Conservation (phyloP, 805 yeast genomes). For the Ogataea philodendri region DNA sequence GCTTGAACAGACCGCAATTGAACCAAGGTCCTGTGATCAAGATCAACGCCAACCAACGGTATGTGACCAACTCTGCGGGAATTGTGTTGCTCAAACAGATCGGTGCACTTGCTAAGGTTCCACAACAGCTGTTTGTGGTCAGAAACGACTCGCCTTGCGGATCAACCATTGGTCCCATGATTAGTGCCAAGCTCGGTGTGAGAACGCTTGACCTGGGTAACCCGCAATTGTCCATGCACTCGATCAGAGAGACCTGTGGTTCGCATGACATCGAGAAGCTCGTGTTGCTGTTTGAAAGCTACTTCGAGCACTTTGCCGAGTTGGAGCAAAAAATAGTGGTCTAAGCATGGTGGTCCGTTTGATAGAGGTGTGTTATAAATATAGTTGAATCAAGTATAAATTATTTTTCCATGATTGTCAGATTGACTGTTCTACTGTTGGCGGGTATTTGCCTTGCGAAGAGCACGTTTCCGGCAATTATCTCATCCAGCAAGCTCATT, state of each 20-base stretch:
- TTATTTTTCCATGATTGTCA: slow-evolving; percentile 1
- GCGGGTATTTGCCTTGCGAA: slow-evolving; percentile 4
- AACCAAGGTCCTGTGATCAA: slow-evolving; percentile 93
- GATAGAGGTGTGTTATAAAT: no score
- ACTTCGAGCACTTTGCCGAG: slow-evolving; percentile 45
- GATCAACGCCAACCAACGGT: slow-evolving; percentile 91
- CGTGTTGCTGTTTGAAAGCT: slow-evolving; percentile 59
- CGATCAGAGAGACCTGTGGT: slow-evolving; percentile 90
- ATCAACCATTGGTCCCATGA: slow-evolving; percentile 92
- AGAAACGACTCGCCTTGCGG: slow-evolving; percentile 95
- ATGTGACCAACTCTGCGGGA: slow-evolving; percentile 92
- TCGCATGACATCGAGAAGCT: slow-evolving; percentile 66
- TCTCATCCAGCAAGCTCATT: slow-evolving; percentile 28
- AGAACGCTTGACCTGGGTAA: slow-evolving; percentile 88
- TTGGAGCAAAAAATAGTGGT: slow-evolving; percentile 45
- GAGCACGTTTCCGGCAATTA: slow-evolving; percentile 28
- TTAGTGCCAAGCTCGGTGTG: slow-evolving; percentile 83
- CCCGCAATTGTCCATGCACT: slow-evolving; percentile 92
- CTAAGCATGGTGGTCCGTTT: no score
- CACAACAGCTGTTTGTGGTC: slow-evolving; percentile 89
- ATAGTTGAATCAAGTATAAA: no score
- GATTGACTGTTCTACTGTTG: slow-evolving; percentile 1
- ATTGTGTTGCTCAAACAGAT: slow-evolving; percentile 70
- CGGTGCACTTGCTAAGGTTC: slow-evolving; percentile 68
- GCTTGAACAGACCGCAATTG: slow-evolving; percentile 72